A percentile compares a stretch with the other conserved stretches of the same genome.
These are phyloP conservation scores for Orobanche coerulescens DNA, from an alignment of 257 asterid genomes.

Conservation along the genomic window DNA sequence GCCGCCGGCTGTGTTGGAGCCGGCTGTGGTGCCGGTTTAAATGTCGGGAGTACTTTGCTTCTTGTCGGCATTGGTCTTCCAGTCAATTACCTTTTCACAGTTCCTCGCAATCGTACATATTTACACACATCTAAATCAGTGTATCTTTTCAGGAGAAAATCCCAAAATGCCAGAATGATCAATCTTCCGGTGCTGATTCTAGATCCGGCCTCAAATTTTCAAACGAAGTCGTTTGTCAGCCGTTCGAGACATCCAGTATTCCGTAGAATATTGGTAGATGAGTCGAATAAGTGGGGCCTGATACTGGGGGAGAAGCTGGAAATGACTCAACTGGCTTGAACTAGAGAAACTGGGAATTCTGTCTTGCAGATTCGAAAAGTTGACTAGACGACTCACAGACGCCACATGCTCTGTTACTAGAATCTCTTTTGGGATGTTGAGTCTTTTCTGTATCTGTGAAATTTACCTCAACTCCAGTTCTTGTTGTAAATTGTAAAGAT, in stretches of 20 bases:
- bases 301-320: too few relatives aligned
- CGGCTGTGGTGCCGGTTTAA: slow-evolving; percentile 90
- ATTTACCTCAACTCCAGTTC: too few relatives aligned
- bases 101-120: slow-evolving; percentile 62
- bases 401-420: neutral
- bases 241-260: too few relatives aligned
- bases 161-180: too few relatives aligned
- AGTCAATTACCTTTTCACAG: slow-evolving; percentile 39
- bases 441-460: too few relatives aligned
- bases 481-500: too few relatives aligned
- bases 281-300: too few relatives aligned
- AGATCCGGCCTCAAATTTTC: too few relatives aligned
- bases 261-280: too few relatives aligned
- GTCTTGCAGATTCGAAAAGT: slow-evolving; percentile 29
- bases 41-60: slow-evolving; percentile 70
- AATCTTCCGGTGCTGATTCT: too few relatives aligned
- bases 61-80: slow-evolving; percentile 93
- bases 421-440: too few relatives aligned
- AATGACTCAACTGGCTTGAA: neutral
- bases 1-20: slow-evolving; percentile 89
- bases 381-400: neutral
- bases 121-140: neutral
- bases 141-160: neutral
- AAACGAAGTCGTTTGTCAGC: too few relatives aligned
- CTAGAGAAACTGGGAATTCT: neutral